A percentile compares a stretch with the other conserved stretches of the same genome.
Conservation (phyloP, 805 yeast species). For the Starmerella powellii region DNA sequence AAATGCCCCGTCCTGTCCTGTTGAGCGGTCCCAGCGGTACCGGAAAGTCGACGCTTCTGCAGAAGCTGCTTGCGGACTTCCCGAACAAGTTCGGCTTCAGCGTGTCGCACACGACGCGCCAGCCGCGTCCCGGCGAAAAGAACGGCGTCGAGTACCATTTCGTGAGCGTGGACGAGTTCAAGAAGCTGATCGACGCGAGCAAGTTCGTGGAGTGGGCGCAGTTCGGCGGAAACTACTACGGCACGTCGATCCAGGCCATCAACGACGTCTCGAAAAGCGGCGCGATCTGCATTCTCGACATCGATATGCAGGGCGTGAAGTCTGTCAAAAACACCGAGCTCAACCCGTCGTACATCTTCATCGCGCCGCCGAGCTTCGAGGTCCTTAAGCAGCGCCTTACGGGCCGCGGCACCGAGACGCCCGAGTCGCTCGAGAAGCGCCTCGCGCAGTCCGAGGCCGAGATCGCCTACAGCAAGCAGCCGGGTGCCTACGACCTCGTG, state of each 20-base stretch:
- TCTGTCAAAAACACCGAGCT: slow-evolving; percentile 72
- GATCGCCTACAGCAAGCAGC: slow-evolving; percentile 68
- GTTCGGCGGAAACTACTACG: slow-evolving; percentile 95
- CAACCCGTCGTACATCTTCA: slow-evolving; percentile 72
- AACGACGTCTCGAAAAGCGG: slow-evolving; percentile 51
- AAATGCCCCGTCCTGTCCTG: slow-evolving; percentile 66
- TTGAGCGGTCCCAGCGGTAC: slow-evolving; percentile 92
- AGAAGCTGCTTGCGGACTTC: slow-evolving; percentile 77
- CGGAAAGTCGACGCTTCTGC: slow-evolving; percentile 89
- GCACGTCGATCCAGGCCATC: slow-evolving; percentile 81
- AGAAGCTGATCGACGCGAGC: slow-evolving; percentile 55
- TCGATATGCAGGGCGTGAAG: slow-evolving; percentile 98
- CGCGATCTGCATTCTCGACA: slow-evolving; percentile 80
- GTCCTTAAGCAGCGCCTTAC: slow-evolving; percentile 60
- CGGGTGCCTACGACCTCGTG: slow-evolving; percentile 79
- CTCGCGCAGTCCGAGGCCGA: slow-evolving; percentile 78
- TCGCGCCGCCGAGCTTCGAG: slow-evolving; percentile 88
- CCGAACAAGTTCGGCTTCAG: slow-evolving; percentile 90
- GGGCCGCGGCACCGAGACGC: slow-evolving; percentile 91
- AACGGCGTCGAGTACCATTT: slow-evolving; percentile 87
- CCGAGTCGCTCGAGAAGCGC: slow-evolving; percentile 73
- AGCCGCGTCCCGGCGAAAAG: slow-evolving; percentile 82
- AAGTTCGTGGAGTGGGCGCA: slow-evolving; percentile 96
- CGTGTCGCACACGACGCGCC: slow-evolving; percentile 83
- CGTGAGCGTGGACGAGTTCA: slow-evolving; percentile 65